phyloP scores from a whole-genome alignment of 2,329 filamentous ascomycete species.

The Pseudogymnoascus sp. region DNA sequence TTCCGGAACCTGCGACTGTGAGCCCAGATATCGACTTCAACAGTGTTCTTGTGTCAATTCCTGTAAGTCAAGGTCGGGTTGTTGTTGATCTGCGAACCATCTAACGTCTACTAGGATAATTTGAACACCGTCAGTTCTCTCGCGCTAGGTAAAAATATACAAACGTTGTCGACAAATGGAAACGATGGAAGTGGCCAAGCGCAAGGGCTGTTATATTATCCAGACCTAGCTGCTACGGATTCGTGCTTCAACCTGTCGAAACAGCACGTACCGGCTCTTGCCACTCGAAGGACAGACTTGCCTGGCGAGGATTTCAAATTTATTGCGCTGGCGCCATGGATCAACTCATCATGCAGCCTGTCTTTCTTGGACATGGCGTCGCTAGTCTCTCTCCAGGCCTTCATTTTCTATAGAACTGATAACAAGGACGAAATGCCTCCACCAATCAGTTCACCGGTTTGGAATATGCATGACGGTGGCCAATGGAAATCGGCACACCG shows the following conservation, averaged over 20 bases:
- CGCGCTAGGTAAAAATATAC: conserved; percentile 36
- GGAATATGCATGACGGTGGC: conserved; percentile 61
- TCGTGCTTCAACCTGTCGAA: conserved; percentile 55
- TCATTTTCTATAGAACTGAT: conserved; percentile 55
- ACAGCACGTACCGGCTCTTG: conserved; percentile 64
- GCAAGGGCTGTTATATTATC: conserved; percentile 78
- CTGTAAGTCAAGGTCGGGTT: not conserved
- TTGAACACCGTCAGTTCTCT: not conserved
- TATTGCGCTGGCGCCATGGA: conserved; percentile 82
- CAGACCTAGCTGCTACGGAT: conserved; percentile 51
- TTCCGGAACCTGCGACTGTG: not conserved
- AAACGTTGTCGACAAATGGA: conserved; percentile 65
- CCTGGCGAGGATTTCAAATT: conserved; percentile 57
- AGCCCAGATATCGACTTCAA: not conserved
- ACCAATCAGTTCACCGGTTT: conserved; percentile 51
- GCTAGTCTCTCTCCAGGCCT: conserved; percentile 49
- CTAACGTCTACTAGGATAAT: not conserved
- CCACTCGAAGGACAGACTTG: conserved; percentile 63
- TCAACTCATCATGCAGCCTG: conserved; percentile 61
- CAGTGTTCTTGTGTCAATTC: not conserved
- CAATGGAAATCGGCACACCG: conserved; percentile 63
- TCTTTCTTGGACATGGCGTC: conserved; percentile 60
- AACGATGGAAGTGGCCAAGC: conserved; percentile 52
- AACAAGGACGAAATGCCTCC: conserved; percentile 55
- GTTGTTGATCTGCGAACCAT: not conserved